Base-by-base conservation (phyloP, 2,329 filamentous ascomycete genomes). In the Clonostachys byssicola region DNA sequence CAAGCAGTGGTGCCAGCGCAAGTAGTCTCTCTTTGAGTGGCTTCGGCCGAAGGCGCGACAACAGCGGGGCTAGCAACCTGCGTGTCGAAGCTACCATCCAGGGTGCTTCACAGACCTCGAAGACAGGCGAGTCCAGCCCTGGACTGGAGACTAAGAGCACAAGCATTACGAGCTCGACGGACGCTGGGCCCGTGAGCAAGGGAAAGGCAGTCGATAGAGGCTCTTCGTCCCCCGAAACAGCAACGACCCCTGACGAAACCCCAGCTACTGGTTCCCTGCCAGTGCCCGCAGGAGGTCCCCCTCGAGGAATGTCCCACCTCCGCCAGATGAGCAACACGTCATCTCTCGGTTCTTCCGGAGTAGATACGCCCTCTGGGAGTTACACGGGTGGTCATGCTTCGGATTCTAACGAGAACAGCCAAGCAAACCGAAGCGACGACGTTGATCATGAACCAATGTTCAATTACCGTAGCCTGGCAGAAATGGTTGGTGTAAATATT, bases 301-400 rank as follows among this genome's bases (percentile, higher is more conserved):
- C 14, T 39, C 76, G 81, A 8, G 81, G 80, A 39, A 80, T 81
- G 5, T 88, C 87, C 2, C 86, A 91, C 61, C 72, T 94, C 16
- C 82, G 90, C 20, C 87, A 95, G 56, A 84, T 94, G 66, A 95
- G 90, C 52, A 95, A 87, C 55, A 86, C 89, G 2, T 96, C 92
- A 0, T 95, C 91, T 0, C 80, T 88, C 1, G 83, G 85, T 9
- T 95, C 91, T 0, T 95, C 89, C 0, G 73, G 85, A 12, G 74
- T 82, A 1, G 89, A 92, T 44, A 88, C 85, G 34, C 71, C 75
- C 2, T 71, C 74, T 2, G 78, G 72, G 33, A 85, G 77, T 57
- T 78, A 72, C 51, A 62, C 55, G 5, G 65, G 64, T 2, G 62
- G 61, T 2, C 67, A 63, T 1, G 63, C 65, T 12, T 48, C 63